Percentiles rank a stretch among this genome's conserved stretches.
Evolutionary conservation across 495 filamentous ascomycete genomes (phyloP).

Genomic region (Penicillium pulvis): DNA sequence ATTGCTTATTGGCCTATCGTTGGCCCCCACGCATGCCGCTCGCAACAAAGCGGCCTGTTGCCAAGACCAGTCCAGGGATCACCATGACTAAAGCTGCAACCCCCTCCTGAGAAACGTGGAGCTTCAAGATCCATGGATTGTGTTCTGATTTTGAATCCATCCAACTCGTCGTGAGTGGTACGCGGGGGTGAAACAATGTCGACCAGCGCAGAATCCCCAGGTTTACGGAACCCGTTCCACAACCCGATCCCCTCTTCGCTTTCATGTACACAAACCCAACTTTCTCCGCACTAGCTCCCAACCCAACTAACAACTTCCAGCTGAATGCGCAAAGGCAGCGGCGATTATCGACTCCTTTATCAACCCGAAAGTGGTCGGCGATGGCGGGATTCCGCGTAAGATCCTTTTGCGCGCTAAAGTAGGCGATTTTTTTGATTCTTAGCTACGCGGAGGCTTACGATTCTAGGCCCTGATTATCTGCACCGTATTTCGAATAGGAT

Average conservation of each 20-base stretch:
- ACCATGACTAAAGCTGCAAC: slow-evolving; percentile 7
- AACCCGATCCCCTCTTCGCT: slow-evolving; percentile 24
- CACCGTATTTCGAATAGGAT: slow-evolving; percentile 88
- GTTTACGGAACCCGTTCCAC: slow-evolving; percentile 17
- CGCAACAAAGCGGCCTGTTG: not conserved
- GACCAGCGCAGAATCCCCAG: not conserved
- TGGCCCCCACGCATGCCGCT: slow-evolving; percentile 1
- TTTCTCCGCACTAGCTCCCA: not conserved
- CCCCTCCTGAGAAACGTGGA: slow-evolving; percentile 7
- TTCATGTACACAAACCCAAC: slow-evolving; percentile 7
- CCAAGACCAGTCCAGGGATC: slow-evolving; percentile 2
- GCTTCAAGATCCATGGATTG: not conserved
- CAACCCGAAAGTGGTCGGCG: slow-evolving; percentile 16
- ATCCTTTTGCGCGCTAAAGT: slow-evolving; percentile 23
- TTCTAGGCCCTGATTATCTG: slow-evolving; percentile 34
- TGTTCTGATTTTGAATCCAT: not conserved
- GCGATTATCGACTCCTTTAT: slow-evolving; percentile 25
- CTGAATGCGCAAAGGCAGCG: slow-evolving; percentile 24
- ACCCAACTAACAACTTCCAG: slow-evolving; percentile 8
- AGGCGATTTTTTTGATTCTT: not conserved
- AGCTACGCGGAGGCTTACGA: not conserved
- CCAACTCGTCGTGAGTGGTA: slow-evolving; percentile 1
- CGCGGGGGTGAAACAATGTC: slow-evolving; percentile 6
- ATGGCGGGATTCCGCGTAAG: slow-evolving; percentile 18
- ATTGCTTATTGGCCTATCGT: slow-evolving; percentile 1